Evolutionary conservation across 768 basidiomycete species (phyloP), one percentile per base, ranked within the genome.

Genomic region (Rubroboletus satanas): DNA sequence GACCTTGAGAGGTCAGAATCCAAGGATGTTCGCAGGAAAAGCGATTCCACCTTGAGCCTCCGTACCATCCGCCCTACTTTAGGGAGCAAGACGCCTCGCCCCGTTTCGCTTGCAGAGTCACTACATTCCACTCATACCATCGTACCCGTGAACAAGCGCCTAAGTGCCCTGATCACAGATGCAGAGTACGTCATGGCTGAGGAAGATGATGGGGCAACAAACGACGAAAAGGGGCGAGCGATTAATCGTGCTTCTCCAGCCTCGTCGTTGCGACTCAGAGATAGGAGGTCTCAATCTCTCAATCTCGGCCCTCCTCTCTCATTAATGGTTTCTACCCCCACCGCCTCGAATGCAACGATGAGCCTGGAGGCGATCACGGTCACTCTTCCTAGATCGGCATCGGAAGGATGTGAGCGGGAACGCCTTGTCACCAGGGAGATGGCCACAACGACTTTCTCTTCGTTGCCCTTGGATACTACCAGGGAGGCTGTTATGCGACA

Each of bases 31-130:
- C 87, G 88, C 85, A 75, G 89, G 63, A 88, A 87, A 72, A 90
- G 88, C 61, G 89, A 92, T 69, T 84, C 89, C 7, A 90, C 88
- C n/a, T 82, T 85, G 65, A 85, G 87, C 63, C 83, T 85, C 65
- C 80, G 81, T 58, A 90, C 88, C 18, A 81, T 88, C 52, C 80
- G 87, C 31, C 81, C 84, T 35, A 66, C 69, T 15, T 75, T 81
- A 12, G 77, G 76, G 37, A 68, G 66, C 33, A 79, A 78, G 28
- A 74, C 84, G 3, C 83, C 86, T 36, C 78, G 89, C 15, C 89
- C 89, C 4, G 86, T 88, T 32, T 91, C 89, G 9, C 81, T 85
- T 71, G 87, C 87, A 9, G 88, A 89, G 57, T 89, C 87, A 0
- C 73, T 88, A 51, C 86, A 88, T 46, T 89, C 87, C 7, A 84